Evolutionary conservation across 352 stramenopile species (phyloP), one percentile per base, ranked within the genome.

Genomic region (Phytophthora rubi): DNA sequence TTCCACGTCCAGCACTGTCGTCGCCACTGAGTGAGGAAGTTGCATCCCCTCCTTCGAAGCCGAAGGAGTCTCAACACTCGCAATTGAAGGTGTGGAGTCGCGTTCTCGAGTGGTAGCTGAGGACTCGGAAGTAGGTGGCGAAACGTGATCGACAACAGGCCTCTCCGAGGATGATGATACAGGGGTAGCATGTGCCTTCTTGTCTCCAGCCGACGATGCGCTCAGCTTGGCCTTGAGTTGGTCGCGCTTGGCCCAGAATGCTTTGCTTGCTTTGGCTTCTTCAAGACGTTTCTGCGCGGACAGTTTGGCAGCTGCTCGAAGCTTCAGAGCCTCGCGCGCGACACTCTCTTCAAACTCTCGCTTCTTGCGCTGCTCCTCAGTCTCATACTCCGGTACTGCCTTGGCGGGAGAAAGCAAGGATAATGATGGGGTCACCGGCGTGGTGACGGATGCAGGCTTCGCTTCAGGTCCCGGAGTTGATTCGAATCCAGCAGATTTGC

Each of bases 271-370:
- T 65, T 89, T 92, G 4, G 86, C 83, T 71, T 92, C 79, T 71
- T 94, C 86, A 39, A 94, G 80, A 2, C 86, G 75, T 60, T 94
- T 93, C 49, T 90, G 82, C 0, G 86, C 88, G 2, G 85, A 93
- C 53, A 90, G 65, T 48, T 89, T 92, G 6, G 84, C 78, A 37
- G 83, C 79, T 37, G 89, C 62, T 45, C 88, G 82, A 61, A 96
- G 67, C 13, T 84, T 77, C 52, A 91, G 73, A 4, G 82, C 83
- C 65, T 94, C 84, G 3, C 80, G 79, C 26, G 89, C 71, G 23
- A 94, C 86, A n/a, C 65, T 86, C 59, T 87, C 80, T 39, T 89
- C 72, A 26, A 90, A 81, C 45, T 91, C 79, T 48, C 73, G 74
- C 35, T 79, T 77, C 44, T 73, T 84, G 3, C 81, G 73, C 39